Conservation (phyloP, 192 early-diverging fungal genomes). For the Coemansia brasiliensis region DNA sequence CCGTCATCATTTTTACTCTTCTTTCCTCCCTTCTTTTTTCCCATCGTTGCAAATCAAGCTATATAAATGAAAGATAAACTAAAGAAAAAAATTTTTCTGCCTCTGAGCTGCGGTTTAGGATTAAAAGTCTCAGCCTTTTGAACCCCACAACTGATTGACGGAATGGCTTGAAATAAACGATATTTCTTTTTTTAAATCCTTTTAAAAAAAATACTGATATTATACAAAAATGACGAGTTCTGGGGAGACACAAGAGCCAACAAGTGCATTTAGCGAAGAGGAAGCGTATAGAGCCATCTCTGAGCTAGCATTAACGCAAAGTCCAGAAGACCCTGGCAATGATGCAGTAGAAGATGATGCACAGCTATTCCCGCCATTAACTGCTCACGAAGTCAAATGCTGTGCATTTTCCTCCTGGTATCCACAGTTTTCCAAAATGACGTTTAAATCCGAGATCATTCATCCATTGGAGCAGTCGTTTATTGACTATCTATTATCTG, state of each 20-base stretch:
- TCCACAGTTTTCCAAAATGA: constrained; percentile 58
- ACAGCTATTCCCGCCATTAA: constrained; percentile 57
- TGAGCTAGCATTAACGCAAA: neutral
- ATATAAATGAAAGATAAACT: constrained; percentile 6
- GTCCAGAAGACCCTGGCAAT: neutral
- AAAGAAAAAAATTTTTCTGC: constrained; percentile 1
- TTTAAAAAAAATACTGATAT: no score
- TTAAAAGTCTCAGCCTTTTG: neutral
- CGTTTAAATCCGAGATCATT: constrained; percentile 76
- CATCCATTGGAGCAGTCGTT: constrained; percentile 72
- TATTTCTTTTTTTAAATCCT: no score
- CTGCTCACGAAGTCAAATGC: constrained; percentile 62
- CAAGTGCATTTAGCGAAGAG: neutral
- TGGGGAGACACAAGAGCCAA: neutral
- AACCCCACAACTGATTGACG: no score
- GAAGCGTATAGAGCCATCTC: constrained; percentile 5
- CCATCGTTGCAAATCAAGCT: constrained; percentile 10
- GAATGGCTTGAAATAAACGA: no score
- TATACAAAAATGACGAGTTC: neutral
- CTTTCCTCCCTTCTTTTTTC: constrained; percentile 22
- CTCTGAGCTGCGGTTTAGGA: neutral
- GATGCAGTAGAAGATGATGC: constrained; percentile 9
- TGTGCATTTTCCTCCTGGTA: constrained; percentile 85
- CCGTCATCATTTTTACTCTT: neutral
- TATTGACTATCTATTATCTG: constrained; percentile 79